Conservation (phyloP, 495 filamentous ascomycete species). For the Lepidopterella palustris region DNA sequence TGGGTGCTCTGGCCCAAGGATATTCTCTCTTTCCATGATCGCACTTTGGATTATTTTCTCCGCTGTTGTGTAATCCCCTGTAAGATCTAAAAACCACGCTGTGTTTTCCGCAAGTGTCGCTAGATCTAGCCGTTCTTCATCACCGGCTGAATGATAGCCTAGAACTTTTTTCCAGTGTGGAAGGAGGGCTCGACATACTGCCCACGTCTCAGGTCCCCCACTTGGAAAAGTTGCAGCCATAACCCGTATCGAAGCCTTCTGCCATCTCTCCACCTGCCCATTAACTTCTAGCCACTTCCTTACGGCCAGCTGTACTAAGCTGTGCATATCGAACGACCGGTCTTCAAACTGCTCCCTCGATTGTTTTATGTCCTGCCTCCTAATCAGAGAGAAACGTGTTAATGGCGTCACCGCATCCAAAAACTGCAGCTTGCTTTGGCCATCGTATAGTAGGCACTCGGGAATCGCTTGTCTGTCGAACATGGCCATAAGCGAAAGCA, state of each 20-base stretch:
- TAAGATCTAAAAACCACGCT: background rate
- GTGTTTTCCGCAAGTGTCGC: constrained; percentile 9
- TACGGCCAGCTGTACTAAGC: constrained; percentile 11
- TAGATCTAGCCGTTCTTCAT: constrained; percentile 2
- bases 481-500: constrained; percentile 27
- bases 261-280: background rate
- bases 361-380: background rate
- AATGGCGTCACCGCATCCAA: constrained; percentile 14
- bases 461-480: constrained; percentile 28
- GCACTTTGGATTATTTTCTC: constrained; percentile 8
- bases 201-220: background rate
- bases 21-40: constrained; percentile 4
- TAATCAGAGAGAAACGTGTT: constrained; percentile 5
- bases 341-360: background rate
- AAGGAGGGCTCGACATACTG: background rate
- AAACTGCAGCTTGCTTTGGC: constrained; percentile 38
- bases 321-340: constrained; percentile 9
- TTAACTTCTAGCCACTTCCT: constrained; percentile 7
- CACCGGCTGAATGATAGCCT: constrained; percentile 3
- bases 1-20: constrained; percentile 8
- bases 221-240: constrained; percentile 3
- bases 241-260: constrained; percentile 2
- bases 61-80: constrained; percentile 4
- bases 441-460: constrained; percentile 13
- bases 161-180: constrained; percentile 28